These are phyloP conservation scores for Bipolaris sorokiniana DNA, from an alignment of 2,329 filamentous ascomycete genomes.

Conservation along the genomic window DNA sequence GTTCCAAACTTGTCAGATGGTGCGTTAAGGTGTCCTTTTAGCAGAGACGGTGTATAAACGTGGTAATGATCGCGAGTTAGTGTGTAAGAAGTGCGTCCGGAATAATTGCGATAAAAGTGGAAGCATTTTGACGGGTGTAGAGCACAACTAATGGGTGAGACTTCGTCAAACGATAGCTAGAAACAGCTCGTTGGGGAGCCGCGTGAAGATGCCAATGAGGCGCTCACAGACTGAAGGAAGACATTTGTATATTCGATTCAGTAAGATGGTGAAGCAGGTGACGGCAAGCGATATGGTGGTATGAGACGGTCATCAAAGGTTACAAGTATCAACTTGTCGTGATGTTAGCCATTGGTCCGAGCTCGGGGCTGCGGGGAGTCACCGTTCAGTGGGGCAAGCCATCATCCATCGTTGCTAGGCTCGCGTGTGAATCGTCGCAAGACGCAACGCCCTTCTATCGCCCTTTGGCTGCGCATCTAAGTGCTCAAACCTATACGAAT, in stretches of 20 bases:
- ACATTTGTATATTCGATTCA: conserved; percentile 16
- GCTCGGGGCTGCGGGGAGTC: conserved; percentile 18
- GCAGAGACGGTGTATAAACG: conserved; percentile 14
- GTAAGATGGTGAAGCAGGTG: conserved; percentile 2
- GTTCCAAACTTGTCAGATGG: conserved; percentile 8
- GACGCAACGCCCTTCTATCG: conserved; percentile 12
- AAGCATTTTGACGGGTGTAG: conserved; percentile 56
- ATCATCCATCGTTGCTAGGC: conserved; percentile 8
- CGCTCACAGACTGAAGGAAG: conserved; percentile 25
- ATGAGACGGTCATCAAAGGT: conserved; percentile 7
- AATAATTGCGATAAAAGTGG: conserved; percentile 55
- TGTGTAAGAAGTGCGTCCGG: conserved; percentile 58
- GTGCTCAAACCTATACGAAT: no score
- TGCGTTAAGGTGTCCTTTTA: conserved; percentile 15
- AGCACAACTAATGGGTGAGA: conserved; percentile 30
- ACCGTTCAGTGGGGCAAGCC: conserved; percentile 6
- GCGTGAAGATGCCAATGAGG: conserved; percentile 32
- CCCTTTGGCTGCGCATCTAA: not conserved
- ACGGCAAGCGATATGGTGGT: conserved; percentile 2
- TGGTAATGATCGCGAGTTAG: conserved; percentile 57
- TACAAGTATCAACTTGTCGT: conserved; percentile 10
- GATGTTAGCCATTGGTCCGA: conserved; percentile 19
- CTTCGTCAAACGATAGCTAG: conserved; percentile 27
- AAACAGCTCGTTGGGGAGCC: conserved; percentile 29
- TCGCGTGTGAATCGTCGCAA: not conserved